Percentiles rank a stretch among this genome's conserved stretches.
phyloP scores from a whole-genome alignment of 371 early-diverging fungal species.

The Mortierella sp. region DNA sequence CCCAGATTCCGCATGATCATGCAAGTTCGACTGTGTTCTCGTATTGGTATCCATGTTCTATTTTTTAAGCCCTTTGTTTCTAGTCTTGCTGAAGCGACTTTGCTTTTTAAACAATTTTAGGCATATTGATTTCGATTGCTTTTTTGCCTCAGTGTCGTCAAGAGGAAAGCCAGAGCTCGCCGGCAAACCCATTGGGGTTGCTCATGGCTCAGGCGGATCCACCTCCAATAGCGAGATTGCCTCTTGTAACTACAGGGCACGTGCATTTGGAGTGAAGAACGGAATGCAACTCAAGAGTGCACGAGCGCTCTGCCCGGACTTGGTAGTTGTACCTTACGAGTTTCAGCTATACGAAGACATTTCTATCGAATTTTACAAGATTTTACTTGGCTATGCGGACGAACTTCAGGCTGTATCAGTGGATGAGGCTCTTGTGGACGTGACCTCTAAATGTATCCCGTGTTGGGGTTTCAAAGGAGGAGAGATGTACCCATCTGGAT shows the following conservation, averaged over 20 bases:
- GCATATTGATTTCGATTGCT: conserved; percentile 96
- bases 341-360: conserved; percentile 82
- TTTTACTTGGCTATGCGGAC: conserved; percentile 71
- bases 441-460: conserved; percentile 59
- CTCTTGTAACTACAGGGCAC: conserved; percentile 84
- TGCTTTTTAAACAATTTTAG: conserved; percentile 39
- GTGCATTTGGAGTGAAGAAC: conserved; percentile 74
- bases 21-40: conserved; percentile 1
- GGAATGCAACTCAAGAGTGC: conserved; percentile 76
- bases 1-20: conserved; percentile 18
- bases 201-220: conserved; percentile 49
- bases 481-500: conserved; percentile 39
- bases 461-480: conserved; percentile 35
- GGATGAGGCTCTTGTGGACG: conserved; percentile 82
- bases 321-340: conserved; percentile 65
- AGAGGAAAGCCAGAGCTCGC: conserved; percentile 71
- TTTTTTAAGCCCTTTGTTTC: background rate
- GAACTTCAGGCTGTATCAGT: conserved; percentile 85
- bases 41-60: background rate
- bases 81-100: background rate
- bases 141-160: conserved; percentile 87
- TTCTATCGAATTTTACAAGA: conserved; percentile 74
- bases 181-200: conserved; percentile 69
- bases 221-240: conserved; percentile 65
- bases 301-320: conserved; percentile 67